These are phyloP conservation scores for Yamadazyma membranifaciens DNA, from an alignment of 1,139 yeast genomes.

Conservation along the genomic window DNA sequence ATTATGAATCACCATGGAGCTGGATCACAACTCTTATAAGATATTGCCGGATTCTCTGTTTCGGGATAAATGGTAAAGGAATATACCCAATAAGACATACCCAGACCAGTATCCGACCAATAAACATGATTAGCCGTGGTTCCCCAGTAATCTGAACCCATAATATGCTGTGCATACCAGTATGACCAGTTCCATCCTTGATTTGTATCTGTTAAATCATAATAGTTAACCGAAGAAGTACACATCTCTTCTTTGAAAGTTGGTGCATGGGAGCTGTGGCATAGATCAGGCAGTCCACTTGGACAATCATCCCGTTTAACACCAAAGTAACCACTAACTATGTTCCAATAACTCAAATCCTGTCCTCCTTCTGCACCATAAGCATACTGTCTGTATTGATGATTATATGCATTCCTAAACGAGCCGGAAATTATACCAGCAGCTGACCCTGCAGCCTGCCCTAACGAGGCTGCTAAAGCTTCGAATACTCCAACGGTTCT, in stretches of 20 bases:
- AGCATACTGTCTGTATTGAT: slow-evolving; percentile 1
- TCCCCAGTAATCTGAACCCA: slow-evolving; percentile 1
- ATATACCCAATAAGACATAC: slow-evolving; percentile 1
- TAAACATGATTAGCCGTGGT: slow-evolving; percentile 1
- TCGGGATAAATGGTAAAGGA: slow-evolving; percentile 1
- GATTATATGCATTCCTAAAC: neutral
- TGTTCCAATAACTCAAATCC: neutral
- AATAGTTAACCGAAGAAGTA: neutral
- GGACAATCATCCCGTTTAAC: no score
- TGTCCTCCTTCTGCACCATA: neutral
- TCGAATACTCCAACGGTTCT: neutral
- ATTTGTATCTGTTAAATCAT: neutral
- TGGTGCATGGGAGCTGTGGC: neutral
- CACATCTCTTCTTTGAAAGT: neutral
- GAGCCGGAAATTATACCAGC: slow-evolving; percentile 1
- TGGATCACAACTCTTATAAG: slow-evolving; percentile 1
- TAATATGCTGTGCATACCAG: slow-evolving; percentile 1
- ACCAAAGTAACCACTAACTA: no score
- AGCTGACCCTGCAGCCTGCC: slow-evolving; percentile 1
- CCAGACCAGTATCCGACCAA: slow-evolving; percentile 1
- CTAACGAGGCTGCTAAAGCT: slow-evolving; percentile 1
- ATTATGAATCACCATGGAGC: slow-evolving; percentile 1
- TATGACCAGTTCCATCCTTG: slow-evolving; percentile 1
- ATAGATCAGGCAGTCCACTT: neutral
- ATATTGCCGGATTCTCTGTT: neutral